Percentiles rank a stretch among this genome's conserved stretches.
Conservation (phyloP, 2,329 filamentous ascomycete genomes). For the Ceratocystis huliohia region DNA sequence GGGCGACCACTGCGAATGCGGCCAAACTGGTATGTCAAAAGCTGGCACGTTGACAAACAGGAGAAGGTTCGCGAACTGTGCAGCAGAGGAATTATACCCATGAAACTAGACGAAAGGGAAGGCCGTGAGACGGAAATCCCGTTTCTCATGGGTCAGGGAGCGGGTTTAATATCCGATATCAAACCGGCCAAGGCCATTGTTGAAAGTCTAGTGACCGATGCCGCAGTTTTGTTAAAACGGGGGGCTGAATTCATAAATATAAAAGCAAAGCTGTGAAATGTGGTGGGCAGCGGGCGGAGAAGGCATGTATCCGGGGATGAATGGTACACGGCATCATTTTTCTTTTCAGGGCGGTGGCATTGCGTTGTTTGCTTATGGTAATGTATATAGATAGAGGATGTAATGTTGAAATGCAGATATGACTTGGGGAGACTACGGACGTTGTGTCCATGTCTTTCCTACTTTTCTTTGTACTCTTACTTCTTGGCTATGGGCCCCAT, state of each 20-base stretch:
- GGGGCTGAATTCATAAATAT: slow-evolving; percentile 47
- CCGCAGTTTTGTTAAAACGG: slow-evolving; percentile 51
- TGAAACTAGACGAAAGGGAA: slow-evolving; percentile 71
- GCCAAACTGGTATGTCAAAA: slow-evolving; percentile 69
- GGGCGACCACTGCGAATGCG: slow-evolving; percentile 70
- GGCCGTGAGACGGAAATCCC: slow-evolving; percentile 74
- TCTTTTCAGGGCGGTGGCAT: neutral
- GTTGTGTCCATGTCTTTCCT: neutral
- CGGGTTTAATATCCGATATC: slow-evolving; percentile 61
- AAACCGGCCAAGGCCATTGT: slow-evolving; percentile 76
- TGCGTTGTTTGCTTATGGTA: slow-evolving; percentile 3
- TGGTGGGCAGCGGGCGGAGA: slow-evolving; percentile 21
- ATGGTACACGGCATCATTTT: neutral
- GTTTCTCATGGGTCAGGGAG: slow-evolving; percentile 89
- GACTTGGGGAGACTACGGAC: neutral
- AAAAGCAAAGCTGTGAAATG: slow-evolving; percentile 34
- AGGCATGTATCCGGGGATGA: slow-evolving; percentile 1
- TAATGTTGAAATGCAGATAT: slow-evolving; percentile 6
- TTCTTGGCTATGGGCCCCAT: neutral
- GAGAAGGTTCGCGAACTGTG: slow-evolving; percentile 64
- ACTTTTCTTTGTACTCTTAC: neutral
- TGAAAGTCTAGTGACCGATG: slow-evolving; percentile 76
- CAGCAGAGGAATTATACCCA: slow-evolving; percentile 62
- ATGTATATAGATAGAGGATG: neutral
- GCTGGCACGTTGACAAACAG: slow-evolving; percentile 61